Percentiles rank a stretch among this genome's conserved stretches.
These are phyloP conservation scores for Mycosphaerella arachidis DNA, from an alignment of 2,329 filamentous ascomycete genomes.

Conservation along the genomic window DNA sequence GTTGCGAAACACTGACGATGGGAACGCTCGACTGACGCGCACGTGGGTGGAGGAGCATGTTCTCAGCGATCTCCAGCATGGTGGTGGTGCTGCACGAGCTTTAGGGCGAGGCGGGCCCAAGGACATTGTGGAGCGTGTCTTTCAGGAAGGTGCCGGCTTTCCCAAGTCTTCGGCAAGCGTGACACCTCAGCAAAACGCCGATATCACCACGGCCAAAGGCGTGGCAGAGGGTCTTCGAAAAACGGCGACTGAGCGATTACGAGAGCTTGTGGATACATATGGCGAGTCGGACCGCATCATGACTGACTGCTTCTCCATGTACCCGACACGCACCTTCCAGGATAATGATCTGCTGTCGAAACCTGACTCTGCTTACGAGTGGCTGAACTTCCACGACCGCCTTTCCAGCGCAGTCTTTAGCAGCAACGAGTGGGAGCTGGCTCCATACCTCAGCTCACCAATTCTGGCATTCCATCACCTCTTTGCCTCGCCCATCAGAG, in stretches of 20 bases:
- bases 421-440: slow-evolving; percentile 90
- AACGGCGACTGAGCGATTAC: slow-evolving; percentile 64
- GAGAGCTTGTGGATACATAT: slow-evolving; percentile 72
- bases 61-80: slow-evolving; percentile 62
- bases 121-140: slow-evolving; percentile 73
- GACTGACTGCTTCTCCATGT: slow-evolving; percentile 78
- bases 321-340: slow-evolving; percentile 83
- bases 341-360: slow-evolving; percentile 90
- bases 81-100: slow-evolving; percentile 66
- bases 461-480: slow-evolving; percentile 86
- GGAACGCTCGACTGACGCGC: slow-evolving; percentile 56
- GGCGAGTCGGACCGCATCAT: slow-evolving; percentile 75
- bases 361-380: slow-evolving; percentile 81
- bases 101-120: slow-evolving; percentile 66
- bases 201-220: slow-evolving; percentile 45
- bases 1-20: slow-evolving; percentile 46
- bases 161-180: slow-evolving; percentile 45
- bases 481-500: slow-evolving; percentile 69
- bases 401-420: slow-evolving; percentile 73
- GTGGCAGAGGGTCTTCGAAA: slow-evolving; percentile 71
- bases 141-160: slow-evolving; percentile 74
- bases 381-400: slow-evolving; percentile 88
- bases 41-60: slow-evolving; percentile 74
- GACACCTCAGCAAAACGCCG: slow-evolving; percentile 16
- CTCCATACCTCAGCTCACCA: slow-evolving; percentile 79